Evolutionary conservation across 176 grass and related monocot genomes (phyloP).

Genomic region (Ananas comosus): DNA sequence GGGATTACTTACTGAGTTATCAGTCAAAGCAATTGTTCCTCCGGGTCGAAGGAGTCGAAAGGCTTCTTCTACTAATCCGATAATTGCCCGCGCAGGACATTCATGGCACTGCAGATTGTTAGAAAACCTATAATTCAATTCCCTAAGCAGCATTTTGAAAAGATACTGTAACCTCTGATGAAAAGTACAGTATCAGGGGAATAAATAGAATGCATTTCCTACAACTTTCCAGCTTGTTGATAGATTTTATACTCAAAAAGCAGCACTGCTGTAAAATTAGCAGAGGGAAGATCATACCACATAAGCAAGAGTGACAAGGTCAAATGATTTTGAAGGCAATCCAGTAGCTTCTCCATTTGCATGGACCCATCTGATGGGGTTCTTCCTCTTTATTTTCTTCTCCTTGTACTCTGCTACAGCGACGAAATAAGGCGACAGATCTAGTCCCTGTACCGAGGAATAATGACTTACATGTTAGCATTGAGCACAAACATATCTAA

Average conservation of each 20-base stretch:
- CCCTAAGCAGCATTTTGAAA: conserved; percentile 7
- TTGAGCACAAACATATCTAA: too few species aligned
- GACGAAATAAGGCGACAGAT: conserved; percentile 74
- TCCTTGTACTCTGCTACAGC: conserved; percentile 68
- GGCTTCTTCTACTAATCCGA: conserved; percentile 53
- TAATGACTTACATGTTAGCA: too few species aligned
- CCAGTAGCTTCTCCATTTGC: conserved; percentile 74
- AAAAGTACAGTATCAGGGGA: background rate
- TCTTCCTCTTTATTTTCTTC: conserved; percentile 37
- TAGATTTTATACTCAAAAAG: background rate
- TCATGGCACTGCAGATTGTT: conserved; percentile 51
- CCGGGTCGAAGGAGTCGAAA: conserved; percentile 58
- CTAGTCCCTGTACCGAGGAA: conserved; percentile 41
- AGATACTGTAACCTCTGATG: background rate
- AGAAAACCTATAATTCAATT: background rate
- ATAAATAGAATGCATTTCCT: too few species aligned
- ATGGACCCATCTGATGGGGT: conserved; percentile 65
- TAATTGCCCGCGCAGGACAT: conserved; percentile 61
- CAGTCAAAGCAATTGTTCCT: conserved; percentile 66
- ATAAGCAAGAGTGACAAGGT: conserved; percentile 70
- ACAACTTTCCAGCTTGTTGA: background rate
- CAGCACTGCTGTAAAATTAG: background rate
- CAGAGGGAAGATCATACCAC: conserved; percentile 36
- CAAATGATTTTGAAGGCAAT: conserved; percentile 57
- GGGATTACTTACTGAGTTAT: conserved; percentile 55